A percentile compares a stretch with the other conserved stretches of the same genome.
phyloP scores from a whole-genome alignment of 2,329 filamentous ascomycete species.

The Penicillium glabrum region DNA sequence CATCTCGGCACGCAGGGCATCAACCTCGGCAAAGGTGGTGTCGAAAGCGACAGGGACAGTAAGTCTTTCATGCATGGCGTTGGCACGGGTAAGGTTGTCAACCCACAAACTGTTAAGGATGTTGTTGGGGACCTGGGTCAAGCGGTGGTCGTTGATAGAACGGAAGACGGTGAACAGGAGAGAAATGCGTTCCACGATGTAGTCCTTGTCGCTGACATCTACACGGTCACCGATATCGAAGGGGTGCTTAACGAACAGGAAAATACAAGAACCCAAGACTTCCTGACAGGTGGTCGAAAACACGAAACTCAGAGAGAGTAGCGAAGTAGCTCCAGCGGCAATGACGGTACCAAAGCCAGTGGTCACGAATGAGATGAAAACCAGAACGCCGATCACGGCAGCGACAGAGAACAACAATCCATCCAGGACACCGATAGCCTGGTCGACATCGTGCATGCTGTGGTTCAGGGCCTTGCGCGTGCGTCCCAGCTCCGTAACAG shows the following conservation, averaged over 20 bases:
- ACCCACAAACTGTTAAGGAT: slow-evolving; percentile 90
- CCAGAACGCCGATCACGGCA: slow-evolving; percentile 75
- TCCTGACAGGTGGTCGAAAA: slow-evolving; percentile 92
- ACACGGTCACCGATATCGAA: slow-evolving; percentile 95
- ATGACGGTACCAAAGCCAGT: slow-evolving; percentile 81
- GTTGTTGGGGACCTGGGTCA: slow-evolving; percentile 84
- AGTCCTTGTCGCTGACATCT: slow-evolving; percentile 67
- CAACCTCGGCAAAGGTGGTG: slow-evolving; percentile 85
- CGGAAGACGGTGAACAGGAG: slow-evolving; percentile 91
- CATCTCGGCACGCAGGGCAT: slow-evolving; percentile 81
- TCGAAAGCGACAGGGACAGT: slow-evolving; percentile 80
- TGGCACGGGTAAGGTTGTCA: slow-evolving; percentile 88
- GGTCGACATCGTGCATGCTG: slow-evolving; percentile 96
- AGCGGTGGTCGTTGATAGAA: slow-evolving; percentile 76
- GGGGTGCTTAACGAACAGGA: slow-evolving; percentile 97
- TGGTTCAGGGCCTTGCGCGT: slow-evolving; percentile 85
- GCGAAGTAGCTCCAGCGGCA: slow-evolving; percentile 83
- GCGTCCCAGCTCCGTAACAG: slow-evolving; percentile 77
- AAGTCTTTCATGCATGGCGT: slow-evolving; percentile 85
- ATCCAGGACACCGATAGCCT: slow-evolving; percentile 89
- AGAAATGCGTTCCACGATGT: slow-evolving; percentile 91
- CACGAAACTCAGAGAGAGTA: slow-evolving; percentile 95
- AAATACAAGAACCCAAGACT: slow-evolving; percentile 96
- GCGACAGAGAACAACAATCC: slow-evolving; percentile 80
- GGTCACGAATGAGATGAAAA: slow-evolving; percentile 89